Percentiles rank a stretch among this genome's conserved stretches.
Evolutionary conservation across 805 yeast species (phyloP).

Genomic region (Saccharomyces cerevisiae): DNA sequence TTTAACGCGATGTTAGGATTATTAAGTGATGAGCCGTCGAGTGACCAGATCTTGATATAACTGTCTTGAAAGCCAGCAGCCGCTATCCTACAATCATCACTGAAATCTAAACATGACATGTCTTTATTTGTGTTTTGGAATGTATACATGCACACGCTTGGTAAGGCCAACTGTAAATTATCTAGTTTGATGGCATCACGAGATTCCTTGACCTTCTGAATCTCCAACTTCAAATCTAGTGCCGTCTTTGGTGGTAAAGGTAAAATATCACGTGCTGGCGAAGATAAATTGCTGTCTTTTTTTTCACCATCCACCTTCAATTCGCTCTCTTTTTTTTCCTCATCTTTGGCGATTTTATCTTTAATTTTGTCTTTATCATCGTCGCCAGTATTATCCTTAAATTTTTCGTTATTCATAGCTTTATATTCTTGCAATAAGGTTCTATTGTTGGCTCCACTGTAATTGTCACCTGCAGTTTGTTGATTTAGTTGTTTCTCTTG

Average conservation of each 20-base stretch:
- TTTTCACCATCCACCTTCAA: conserved; percentile 1
- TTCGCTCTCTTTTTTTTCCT: conserved; percentile 5
- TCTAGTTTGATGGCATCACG: conserved; percentile 65
- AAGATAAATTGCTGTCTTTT: conserved; percentile 33
- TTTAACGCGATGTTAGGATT: conserved; percentile 48
- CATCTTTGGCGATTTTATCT: conserved; percentile 1
- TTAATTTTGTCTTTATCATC: conserved; percentile 19
- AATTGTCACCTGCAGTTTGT: conserved; percentile 1
- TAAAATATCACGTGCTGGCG: conserved; percentile 65
- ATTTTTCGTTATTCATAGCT: conserved; percentile 43
- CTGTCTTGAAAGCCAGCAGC: conserved; percentile 96
- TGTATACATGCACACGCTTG: conserved; percentile 96
- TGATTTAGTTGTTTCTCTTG: conserved; percentile 37
- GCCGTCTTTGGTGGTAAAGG: conserved; percentile 85
- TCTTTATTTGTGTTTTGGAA: conserved; percentile 91
- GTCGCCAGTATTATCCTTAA: conserved; percentile 10
- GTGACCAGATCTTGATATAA: conserved; percentile 82
- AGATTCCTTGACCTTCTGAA: conserved; percentile 72
- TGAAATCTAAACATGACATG: conserved; percentile 78
- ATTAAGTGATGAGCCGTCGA: conserved; percentile 80
- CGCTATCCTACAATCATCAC: conserved; percentile 74
- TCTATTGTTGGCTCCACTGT: conserved; percentile 20
- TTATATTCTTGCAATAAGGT: conserved; percentile 60
- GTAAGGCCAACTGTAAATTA: conserved; percentile 68
- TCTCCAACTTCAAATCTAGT: conserved; percentile 69